Conservation (phyloP, 2,329 filamentous ascomycete species). For the Trichothecium roseum region DNA sequence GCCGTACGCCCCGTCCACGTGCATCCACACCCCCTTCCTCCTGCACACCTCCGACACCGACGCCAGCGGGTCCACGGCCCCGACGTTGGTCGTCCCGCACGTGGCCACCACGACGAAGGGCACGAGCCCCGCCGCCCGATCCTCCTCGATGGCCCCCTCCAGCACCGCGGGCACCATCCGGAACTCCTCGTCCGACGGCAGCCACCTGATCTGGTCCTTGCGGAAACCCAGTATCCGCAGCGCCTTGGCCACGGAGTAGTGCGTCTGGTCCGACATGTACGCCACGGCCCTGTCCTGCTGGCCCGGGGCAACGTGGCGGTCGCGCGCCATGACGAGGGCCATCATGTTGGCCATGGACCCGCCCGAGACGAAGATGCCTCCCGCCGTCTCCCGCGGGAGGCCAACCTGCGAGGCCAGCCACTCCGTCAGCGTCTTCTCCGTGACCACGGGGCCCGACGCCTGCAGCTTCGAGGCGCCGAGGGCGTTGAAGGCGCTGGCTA, state of each 20-base stretch:
- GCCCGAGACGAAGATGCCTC: slow-evolving; percentile 13
- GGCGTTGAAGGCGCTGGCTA: slow-evolving; percentile 11
- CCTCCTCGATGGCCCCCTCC: slow-evolving; percentile 3
- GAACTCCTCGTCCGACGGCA: slow-evolving; percentile 5
- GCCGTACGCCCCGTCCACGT: slow-evolving; percentile 14
- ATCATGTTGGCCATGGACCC: slow-evolving; percentile 16
- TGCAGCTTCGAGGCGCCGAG: slow-evolving; percentile 11
- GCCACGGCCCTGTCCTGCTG: slow-evolving; percentile 6
- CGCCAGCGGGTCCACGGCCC: slow-evolving; percentile 7
- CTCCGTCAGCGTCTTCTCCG: slow-evolving; percentile 13
- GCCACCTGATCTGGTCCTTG: slow-evolving; percentile 4
- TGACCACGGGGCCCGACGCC: slow-evolving; percentile 10
- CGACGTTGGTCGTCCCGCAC: slow-evolving; percentile 9
- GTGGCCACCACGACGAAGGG: slow-evolving; percentile 9
- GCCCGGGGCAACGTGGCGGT: slow-evolving; percentile 7
- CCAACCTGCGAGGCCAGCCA: slow-evolving; percentile 11
- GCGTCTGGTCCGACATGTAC: slow-evolving; percentile 10
- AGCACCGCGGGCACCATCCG: slow-evolving; percentile 3
- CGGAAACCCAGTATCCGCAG: slow-evolving; percentile 7
- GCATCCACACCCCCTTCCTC: slow-evolving; percentile 10
- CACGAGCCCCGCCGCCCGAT: slow-evolving; percentile 5
- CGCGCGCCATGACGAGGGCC: slow-evolving; percentile 11
- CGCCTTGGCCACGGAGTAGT: slow-evolving; percentile 9
- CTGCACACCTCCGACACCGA: slow-evolving; percentile 5
- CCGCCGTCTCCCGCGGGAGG: slow-evolving; percentile 7